phyloP scores from a whole-genome alignment of 345 rosid species.

The Durio zibethinus region DNA sequence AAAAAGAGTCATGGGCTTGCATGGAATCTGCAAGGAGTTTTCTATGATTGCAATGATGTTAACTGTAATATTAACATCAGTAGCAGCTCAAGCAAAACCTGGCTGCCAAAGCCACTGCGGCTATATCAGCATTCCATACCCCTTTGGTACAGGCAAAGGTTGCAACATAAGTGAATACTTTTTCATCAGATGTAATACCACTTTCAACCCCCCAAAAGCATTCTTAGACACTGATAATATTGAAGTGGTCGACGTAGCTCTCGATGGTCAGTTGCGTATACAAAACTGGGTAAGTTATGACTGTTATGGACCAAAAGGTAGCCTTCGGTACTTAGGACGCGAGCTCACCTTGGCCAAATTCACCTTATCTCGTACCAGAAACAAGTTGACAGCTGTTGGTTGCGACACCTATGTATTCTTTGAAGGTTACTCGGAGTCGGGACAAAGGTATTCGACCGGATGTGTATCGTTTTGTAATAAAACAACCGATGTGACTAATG shows the following conservation, averaged over 20 bases:
- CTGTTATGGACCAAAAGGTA: not conserved
- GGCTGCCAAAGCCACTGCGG: conserved; percentile 14
- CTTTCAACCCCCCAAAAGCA: not conserved
- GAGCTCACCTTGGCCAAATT: too few relatives aligned
- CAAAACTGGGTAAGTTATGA: not conserved
- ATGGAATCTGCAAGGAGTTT: too few relatives aligned
- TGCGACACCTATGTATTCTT: not conserved
- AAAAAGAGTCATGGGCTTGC: too few relatives aligned
- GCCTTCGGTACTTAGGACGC: too few relatives aligned
- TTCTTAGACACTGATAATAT: not conserved
- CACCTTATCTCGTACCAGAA: not conserved
- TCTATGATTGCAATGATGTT: too few relatives aligned
- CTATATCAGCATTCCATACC: conserved; percentile 12
- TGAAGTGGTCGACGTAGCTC: not conserved
- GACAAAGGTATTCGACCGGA: not conserved
- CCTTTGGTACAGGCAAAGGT: conserved; percentile 17
- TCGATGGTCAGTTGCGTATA: not conserved
- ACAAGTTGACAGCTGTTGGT: conserved; percentile 1
- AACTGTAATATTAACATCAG: not conserved
- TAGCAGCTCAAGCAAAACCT: not conserved
- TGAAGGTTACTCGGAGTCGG: not conserved
- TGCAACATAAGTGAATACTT: conserved; percentile 8
- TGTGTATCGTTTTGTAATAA: not conserved
- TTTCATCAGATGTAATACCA: conserved; percentile 12
- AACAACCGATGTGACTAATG: not conserved